Conservation (phyloP, 495 filamentous ascomycete genomes). For the Chaetomidium leptoderma region DNA sequence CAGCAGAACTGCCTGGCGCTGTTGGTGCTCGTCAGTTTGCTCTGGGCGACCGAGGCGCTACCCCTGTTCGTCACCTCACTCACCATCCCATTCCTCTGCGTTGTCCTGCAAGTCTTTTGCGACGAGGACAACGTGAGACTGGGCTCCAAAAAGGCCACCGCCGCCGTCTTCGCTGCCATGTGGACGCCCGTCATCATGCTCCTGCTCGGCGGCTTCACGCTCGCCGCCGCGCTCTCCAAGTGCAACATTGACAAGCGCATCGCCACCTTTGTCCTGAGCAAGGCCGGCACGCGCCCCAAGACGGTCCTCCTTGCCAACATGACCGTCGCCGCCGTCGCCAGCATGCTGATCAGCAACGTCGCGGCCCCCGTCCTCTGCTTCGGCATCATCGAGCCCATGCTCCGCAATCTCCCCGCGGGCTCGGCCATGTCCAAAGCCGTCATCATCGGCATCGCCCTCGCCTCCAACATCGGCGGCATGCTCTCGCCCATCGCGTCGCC, state of each 20-base stretch:
- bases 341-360: constrained; percentile 99
- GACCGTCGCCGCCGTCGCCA: constrained; percentile 95
- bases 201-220: constrained; percentile 90
- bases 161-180: constrained; percentile 87
- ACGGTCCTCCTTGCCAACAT: constrained; percentile 92
- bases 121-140: constrained; percentile 67
- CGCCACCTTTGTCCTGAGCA: constrained; percentile 94
- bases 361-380: constrained; percentile 98
- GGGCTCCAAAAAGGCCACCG: constrained; percentile 66
- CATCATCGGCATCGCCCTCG: constrained; percentile 92
- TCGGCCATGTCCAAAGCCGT: constrained; percentile 92
- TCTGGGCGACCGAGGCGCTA: constrained; percentile 98
- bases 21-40: constrained; percentile 84
- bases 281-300: constrained; percentile 83
- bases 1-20: constrained; percentile 96
- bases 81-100: constrained; percentile 87
- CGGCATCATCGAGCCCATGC: constrained; percentile 91
- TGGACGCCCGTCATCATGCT: constrained; percentile 99
- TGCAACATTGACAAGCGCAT: constrained; percentile 96
- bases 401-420: constrained; percentile 85
- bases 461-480: constrained; percentile 92
- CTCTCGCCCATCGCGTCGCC: constrained; percentile 95
- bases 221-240: constrained; percentile 92
- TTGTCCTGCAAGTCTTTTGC: constrained; percentile 78
- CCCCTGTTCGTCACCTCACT: constrained; percentile 96